Evolutionary conservation across 1,139 yeast species (phyloP), one percentile per base, ranked within the genome.

Genomic region (Candida gigantensis): DNA sequence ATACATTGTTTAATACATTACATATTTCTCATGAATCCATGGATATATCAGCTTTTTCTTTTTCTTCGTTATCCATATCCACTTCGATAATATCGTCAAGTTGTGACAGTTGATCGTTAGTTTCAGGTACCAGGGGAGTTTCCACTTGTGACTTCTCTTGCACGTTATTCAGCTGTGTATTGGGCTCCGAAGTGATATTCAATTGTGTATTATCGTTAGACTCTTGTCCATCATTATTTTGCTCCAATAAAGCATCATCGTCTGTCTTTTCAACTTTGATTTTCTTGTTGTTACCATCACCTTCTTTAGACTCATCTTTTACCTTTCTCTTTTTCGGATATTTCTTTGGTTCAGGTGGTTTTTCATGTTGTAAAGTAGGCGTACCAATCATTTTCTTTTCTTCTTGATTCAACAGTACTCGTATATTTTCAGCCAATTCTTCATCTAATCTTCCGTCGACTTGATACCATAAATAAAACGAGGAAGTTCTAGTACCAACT

Each of bases 381-480:
- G 58, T 52, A 15, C 77, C 77, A 3, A 60, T 51, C 69, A 69
- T 60, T 40, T 65, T 67, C 58, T 62, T 68, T 42, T 71, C 77
- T 44, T 71, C 76, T 25, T 55, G 61, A 28, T 53, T 57, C 24
- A 69, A 50, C 31, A 64, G 65, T 6, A 48, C 51, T 44, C 83
- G 60, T 16, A 77, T 55, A 9, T 64, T 61, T 45, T 77, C 83
- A 0, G 78, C 80, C 30, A 77, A 52, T 2, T 56, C 51, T 42
- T 81, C 88, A 52, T 84, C 92, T 43, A 84, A 80, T 35, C 77
- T 74, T 4, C 89, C 92, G 57, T 88, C 96, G 14, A 89, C 72
- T 51, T 86, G 88, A 51, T 82, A 86, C 96, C 96, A 89, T 24
- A 87, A 67, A 52, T 84, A 77, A 52, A 78, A 78, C 24, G 77